Evolutionary conservation across 1,284 basidiomycete species (phyloP), one percentile per base, ranked within the genome.

Genomic region (Binderoboletus segoi): DNA sequence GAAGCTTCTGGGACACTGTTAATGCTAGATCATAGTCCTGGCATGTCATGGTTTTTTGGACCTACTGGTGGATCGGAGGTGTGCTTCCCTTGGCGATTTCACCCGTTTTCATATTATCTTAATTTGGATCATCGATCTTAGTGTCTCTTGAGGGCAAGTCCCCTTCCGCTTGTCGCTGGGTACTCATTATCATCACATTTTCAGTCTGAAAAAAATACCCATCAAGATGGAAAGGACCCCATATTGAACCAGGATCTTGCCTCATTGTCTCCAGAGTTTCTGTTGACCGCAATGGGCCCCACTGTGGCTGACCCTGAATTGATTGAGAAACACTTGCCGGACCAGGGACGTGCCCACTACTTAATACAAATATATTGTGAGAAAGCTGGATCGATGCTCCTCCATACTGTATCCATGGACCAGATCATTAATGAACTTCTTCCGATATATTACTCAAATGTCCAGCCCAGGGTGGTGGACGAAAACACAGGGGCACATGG

Each of bases 41-140:
- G 85, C 1, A 75, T 82, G 44, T 80, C 83, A 13, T 73, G 82
- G 48, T 87, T 86, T 67, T 87, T 86, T 71, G 85, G 85, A 1
- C 82, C 79, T 18, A 83, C 84, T 3, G 85, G 82, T 23, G 85
- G 85, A 28, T 78, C 79, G 47, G 84, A 86, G 73, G 84, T 85
- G 54, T 60, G 79, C 73, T 56, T 51, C 20, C 38, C 30, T 41
- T 48, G 18, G 37, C 6, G 30, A 33, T 48, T 49, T 12, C 55
- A 28, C 24, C 52, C 28, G 47, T 59, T 53, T 46, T 48, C 44
- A 32, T 54, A 16, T 51, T 53, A 43, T 58, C 48, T 45, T 54
- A 53, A 55, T 53, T 43, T 53, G 21, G 26, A 53, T 53, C 30
- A 53, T 57, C 48, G 58, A 51, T 61, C 49, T 52, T 28, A 69